Percentiles rank a stretch among this genome's conserved stretches.
These are phyloP conservation scores for Pythium brachiatum DNA, from an alignment of 352 stramenopile genomes.

Conservation along the genomic window DNA sequence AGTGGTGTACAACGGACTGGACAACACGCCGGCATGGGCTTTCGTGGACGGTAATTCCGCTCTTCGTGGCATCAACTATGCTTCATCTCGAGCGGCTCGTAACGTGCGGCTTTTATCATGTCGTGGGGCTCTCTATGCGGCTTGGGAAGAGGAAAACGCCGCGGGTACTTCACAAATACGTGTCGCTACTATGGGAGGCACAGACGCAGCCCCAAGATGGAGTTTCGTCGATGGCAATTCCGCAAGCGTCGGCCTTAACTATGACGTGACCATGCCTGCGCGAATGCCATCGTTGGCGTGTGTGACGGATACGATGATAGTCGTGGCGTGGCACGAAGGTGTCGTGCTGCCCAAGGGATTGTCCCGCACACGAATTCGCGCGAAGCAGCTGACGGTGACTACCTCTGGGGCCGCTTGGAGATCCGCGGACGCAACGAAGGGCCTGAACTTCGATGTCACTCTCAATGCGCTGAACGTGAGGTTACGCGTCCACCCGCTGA, in stretches of 20 bases:
- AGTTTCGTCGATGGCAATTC: slow-evolving; percentile 50
- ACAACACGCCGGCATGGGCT: slow-evolving; percentile 38
- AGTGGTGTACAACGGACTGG: slow-evolving; percentile 45
- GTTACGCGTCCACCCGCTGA: slow-evolving; percentile 27
- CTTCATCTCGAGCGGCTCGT: slow-evolving; percentile 25
- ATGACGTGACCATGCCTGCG: slow-evolving; percentile 28
- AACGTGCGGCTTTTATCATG: slow-evolving; percentile 46
- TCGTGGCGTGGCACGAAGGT: slow-evolving; percentile 57
- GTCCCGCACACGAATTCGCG: slow-evolving; percentile 32
- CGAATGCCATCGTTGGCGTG: slow-evolving; percentile 41
- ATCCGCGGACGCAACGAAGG: slow-evolving; percentile 29
- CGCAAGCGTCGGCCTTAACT: slow-evolving; percentile 38
- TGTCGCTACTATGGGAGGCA: slow-evolving; percentile 44
- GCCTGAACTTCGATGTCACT: slow-evolving; percentile 44
- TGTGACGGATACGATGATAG: slow-evolving; percentile 26
- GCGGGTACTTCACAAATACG: slow-evolving; percentile 37
- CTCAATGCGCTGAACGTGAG: slow-evolving; percentile 46
- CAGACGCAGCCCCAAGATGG: slow-evolving; percentile 39
- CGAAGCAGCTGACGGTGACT: slow-evolving; percentile 3
- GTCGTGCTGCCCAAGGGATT: slow-evolving; percentile 8
- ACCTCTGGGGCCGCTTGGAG: slow-evolving; percentile 25
- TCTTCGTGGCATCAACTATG: slow-evolving; percentile 43
- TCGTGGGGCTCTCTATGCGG: slow-evolving; percentile 40
- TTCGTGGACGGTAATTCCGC: slow-evolving; percentile 59
- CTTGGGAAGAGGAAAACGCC: slow-evolving; percentile 49